phyloP scores from a whole-genome alignment of 177 flowering plant genomes.

The Vitis hybrid region DNA sequence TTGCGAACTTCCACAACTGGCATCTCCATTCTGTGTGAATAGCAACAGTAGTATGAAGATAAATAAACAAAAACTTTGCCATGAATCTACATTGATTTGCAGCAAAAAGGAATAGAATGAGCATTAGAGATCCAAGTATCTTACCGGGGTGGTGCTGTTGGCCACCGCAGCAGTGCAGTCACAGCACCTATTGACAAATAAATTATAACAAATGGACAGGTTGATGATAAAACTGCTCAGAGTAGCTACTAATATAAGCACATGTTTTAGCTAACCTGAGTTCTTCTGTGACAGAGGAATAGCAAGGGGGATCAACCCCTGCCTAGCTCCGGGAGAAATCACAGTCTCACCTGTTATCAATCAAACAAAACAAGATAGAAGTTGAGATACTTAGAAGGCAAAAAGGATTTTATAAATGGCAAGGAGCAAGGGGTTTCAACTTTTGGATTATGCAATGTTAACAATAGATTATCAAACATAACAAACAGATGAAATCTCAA shows the following conservation, averaged over 20 bases:
- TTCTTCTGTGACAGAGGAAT: slow-evolving; percentile 65
- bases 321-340: slow-evolving; percentile 66
- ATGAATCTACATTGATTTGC: neutral
- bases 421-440: too few species aligned
- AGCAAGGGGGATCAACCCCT: slow-evolving; percentile 71
- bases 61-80: neutral
- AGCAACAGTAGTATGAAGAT: neutral
- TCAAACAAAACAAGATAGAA: slow-evolving; percentile 1
- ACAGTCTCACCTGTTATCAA: slow-evolving; percentile 59
- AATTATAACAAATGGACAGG: neutral
- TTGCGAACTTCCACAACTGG: slow-evolving; percentile 87
- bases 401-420: neutral
- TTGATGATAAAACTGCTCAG: slow-evolving; percentile 4
- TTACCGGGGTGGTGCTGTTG: slow-evolving; percentile 91
- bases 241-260: slow-evolving; percentile 5
- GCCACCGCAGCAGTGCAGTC: slow-evolving; percentile 91
- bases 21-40: slow-evolving; percentile 75
- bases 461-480: too few species aligned
- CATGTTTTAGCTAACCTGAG: slow-evolving; percentile 45
- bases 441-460: too few species aligned
- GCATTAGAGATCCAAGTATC: neutral
- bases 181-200: slow-evolving; percentile 43
- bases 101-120: neutral
- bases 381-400: neutral
- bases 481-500: too few species aligned